Evolutionary conservation across 352 stramenopile genomes (phyloP).

Genomic region (Phytopythium ostracodes): DNA sequence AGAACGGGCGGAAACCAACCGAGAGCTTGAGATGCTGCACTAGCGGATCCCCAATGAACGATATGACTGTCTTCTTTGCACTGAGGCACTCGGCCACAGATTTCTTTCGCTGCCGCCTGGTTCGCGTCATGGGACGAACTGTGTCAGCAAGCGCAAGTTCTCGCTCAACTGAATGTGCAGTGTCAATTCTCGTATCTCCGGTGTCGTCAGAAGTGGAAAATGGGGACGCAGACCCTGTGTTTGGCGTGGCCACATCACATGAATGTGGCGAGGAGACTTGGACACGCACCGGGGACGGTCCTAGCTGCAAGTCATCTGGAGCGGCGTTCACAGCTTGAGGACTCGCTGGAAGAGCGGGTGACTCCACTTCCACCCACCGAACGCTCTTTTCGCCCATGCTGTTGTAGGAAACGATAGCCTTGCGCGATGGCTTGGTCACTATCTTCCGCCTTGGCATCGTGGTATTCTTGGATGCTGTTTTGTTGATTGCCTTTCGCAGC

Average conservation of each 20-base stretch:
- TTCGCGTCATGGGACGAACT: background rate
- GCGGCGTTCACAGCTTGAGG: background rate
- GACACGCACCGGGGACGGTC: background rate
- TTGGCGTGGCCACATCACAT: background rate
- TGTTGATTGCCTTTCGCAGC: background rate
- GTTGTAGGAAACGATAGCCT: constrained; percentile 59
- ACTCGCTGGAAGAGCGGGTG: background rate
- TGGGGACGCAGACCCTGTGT: background rate
- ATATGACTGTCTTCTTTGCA: constrained; percentile 1
- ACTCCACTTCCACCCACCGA: constrained; percentile 30
- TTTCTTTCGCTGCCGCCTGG: constrained; percentile 3
- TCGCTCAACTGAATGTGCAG: background rate
- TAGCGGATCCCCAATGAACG: constrained; percentile 21
- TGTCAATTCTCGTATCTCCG: background rate
- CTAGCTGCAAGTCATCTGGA: background rate
- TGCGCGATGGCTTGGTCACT: constrained; percentile 13
- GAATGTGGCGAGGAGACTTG: background rate
- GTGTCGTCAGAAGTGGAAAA: background rate
- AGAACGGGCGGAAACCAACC: constrained; percentile 32
- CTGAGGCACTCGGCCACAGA: constrained; percentile 9
- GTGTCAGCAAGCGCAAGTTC: background rate
- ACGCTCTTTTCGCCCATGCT: constrained; percentile 62
- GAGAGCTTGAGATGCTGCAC: constrained; percentile 39
- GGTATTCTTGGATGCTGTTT: background rate
- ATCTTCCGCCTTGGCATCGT: background rate